Evolutionary conservation across 495 filamentous ascomycete species (phyloP), one percentile per base, ranked within the genome.

Genomic region (Ascodesmis nigricans): DNA sequence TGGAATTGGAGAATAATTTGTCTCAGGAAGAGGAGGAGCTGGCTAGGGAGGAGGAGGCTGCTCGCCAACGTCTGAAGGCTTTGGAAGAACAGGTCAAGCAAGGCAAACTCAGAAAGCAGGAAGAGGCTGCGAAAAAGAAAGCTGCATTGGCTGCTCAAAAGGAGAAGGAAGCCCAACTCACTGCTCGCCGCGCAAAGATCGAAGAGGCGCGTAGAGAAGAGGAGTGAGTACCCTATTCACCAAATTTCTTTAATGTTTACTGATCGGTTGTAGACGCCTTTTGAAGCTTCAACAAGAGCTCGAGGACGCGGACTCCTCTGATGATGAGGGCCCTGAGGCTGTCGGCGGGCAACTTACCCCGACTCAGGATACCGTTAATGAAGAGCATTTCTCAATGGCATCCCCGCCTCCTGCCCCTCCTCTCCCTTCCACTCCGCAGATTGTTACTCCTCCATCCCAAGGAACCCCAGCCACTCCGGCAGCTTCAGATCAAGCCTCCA

Each of bases 31-130:
- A 92, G 49, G 67, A 73, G 9, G 84, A 84, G 35, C 64, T 91
- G 21, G 67, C 62, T 18, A 68, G 60, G 40, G 81, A 92, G 54
- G 75, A 75, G 30, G 71, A 81, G 41, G 83, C 73, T 28, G 70
- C 82, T 29, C 71, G 76, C 46, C 78, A 76, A 27, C 75, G 80
- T 28, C 66, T 92, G 14, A 74, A 69, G 45, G 84, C 81, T 16
- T 64, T 99, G 18, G 81, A 99, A 49, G 79, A 95, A 50, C 81
- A 90, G 52, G 81, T 95, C 29, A 73, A 73, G 42, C 77, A 81
- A 53, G 83, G 84, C 35, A 93, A 93, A 57, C 58, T 95, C n/a
- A 90, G 83, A 64, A 92, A 87, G 53, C 74, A 83, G 45, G 90
- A 95, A 53, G 90, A 92, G 58, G 91, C 52, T 8, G 42, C 69